Evolutionary conservation across 2,329 filamentous ascomycete genomes (phyloP).

Genomic region (Cadophora luteo-olivacea): DNA sequence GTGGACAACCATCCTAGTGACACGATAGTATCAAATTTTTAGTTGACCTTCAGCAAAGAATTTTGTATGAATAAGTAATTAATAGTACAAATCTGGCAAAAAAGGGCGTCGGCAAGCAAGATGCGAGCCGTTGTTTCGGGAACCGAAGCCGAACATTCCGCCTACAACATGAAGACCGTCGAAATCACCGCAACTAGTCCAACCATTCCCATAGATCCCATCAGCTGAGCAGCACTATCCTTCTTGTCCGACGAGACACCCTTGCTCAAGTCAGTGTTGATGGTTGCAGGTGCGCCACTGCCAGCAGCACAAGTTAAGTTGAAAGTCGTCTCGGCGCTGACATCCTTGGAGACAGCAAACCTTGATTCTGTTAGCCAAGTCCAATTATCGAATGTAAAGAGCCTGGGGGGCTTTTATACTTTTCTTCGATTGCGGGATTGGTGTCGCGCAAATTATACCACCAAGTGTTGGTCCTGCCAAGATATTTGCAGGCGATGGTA

Average conservation of each 20-base stretch:
- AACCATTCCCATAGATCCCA: neutral
- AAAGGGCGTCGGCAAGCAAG: no score
- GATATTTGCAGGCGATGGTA: neutral
- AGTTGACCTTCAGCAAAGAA: no score
- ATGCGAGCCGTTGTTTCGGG: neutral
- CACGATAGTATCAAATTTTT: no score
- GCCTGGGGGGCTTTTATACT: neutral
- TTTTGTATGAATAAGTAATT: no score
- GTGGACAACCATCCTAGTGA: no score
- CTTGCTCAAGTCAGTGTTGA: constrained; percentile 6
- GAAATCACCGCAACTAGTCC: neutral
- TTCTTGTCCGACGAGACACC: constrained; percentile 1
- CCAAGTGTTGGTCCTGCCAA: neutral
- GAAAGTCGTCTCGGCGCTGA: neutral
- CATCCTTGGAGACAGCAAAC: constrained; percentile 6
- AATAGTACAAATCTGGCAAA: no score
- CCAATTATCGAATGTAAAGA: neutral
- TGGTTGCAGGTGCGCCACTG: constrained; percentile 1
- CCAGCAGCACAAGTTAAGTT: constrained; percentile 1
- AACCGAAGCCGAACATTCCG: neutral
- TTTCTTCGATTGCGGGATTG: neutral
- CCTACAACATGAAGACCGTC: neutral
- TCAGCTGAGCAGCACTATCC: neutral
- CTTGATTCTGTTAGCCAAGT: neutral
- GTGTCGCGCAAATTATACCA: constrained; percentile 7